Conservation (phyloP, 345 rosid genomes). For the Psidium friedrichsthalianum region DNA sequence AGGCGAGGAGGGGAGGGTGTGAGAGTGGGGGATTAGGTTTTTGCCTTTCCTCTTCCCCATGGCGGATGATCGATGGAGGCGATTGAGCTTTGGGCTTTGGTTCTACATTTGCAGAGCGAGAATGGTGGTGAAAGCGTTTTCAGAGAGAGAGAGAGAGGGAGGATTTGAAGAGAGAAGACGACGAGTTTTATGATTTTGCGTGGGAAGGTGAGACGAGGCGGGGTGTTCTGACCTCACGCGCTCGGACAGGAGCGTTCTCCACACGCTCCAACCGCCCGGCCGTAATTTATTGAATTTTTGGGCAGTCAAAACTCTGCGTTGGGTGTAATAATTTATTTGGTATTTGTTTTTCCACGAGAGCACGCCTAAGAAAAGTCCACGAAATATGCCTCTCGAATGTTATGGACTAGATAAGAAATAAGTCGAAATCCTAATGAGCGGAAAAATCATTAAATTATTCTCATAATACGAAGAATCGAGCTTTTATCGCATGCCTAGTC, state of each 20-base stretch:
- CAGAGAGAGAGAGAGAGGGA: not conserved
- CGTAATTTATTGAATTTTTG: not conserved
- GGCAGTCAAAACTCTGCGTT: not conserved
- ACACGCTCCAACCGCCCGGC: not conserved
- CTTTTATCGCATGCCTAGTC: not conserved
- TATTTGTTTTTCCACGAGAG: not conserved
- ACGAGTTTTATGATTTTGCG: not conserved
- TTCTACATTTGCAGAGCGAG: conserved; percentile 2
- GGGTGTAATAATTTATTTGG: too few species aligned
- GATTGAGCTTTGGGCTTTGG: not conserved
- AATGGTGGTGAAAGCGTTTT: not conserved
- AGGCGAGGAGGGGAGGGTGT: conserved; percentile 61
- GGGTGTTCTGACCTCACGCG: not conserved
- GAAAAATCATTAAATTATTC: not conserved
- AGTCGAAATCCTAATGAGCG: not conserved
- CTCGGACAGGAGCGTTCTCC: not conserved
- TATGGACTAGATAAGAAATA: not conserved
- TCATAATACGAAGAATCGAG: not conserved
- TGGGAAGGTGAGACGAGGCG: not conserved
- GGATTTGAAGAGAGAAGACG: not conserved
- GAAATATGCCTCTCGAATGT: too few species aligned
- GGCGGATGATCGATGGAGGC: not conserved
- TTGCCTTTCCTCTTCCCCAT: not conserved
- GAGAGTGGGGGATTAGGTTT: conserved; percentile 26
- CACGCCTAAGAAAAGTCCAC: not conserved